Base-by-base conservation (phyloP, 163 green algal species). In the Scenedesmus sp. region DNA sequence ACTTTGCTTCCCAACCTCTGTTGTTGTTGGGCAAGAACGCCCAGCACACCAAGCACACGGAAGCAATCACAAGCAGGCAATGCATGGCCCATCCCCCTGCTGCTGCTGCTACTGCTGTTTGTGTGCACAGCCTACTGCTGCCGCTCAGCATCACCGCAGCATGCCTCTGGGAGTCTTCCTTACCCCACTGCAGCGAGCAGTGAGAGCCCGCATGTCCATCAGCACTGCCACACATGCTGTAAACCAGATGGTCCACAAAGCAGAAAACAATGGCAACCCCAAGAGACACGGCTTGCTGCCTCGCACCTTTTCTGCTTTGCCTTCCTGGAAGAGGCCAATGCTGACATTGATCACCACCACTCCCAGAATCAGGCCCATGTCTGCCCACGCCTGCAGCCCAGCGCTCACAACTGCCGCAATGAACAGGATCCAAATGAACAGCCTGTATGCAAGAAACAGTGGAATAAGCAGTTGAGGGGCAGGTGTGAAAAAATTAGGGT, bases 261-360 rank as follows among this genome's bases (percentile, higher is more conserved):
- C 7, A 6, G 46, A 6, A 10, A 53, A 53, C 46, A 53, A 16
- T 53, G 10, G 46, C 46, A 6, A 53, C 46, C 6, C 46, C 6
- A 53, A 53, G 46, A 26, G 24, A 61, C 1, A 22, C 7, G 53
- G n/a, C n/a, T n/a, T 61, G 51, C 51, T 26, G 51, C 12, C 10
- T 3, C 59, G 43, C 59, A 91, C 90, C 81, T 92, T 92, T n/a
- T 93, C 91, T 82, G 91, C 91, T 72, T 93, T 93, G 81, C 91
- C 91, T 49, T 92, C 91, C 78, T 94, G 92, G 30, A 92, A 87
- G 13, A 94, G 84, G 26, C 92, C 92, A 46, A 94, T 94, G 61
- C 79, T 72, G 9, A 89, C 87, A 84, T 94, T 94, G 84, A 93
- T 91, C n/a, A 93, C 80, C n/a, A 94, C 81, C 10, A 94, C 92